Conservation (phyloP, 169 alveolate species). For the Plasmodium vinckei region DNA sequence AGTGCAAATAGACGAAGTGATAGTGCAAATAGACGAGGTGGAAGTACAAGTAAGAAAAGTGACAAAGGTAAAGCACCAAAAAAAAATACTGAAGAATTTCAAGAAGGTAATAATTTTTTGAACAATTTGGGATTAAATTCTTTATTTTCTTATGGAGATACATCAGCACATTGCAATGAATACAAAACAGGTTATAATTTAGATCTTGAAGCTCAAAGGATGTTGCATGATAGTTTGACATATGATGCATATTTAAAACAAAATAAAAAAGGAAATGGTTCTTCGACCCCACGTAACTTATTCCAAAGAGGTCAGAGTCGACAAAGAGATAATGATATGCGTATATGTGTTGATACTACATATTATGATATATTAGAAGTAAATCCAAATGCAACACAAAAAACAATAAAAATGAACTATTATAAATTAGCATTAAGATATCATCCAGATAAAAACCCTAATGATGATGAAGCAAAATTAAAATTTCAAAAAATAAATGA, state of each 20-base stretch:
- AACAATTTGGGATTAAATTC: constrained; percentile 3
- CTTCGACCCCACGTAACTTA: background rate
- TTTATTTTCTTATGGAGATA: constrained; percentile 8
- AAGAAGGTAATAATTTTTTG: constrained; percentile 6
- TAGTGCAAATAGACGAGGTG: background rate
- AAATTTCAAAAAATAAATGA: constrained; percentile 84
- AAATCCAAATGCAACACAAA: constrained; percentile 84
- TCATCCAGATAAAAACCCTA: constrained; percentile 95
- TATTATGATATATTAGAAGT: constrained; percentile 80
- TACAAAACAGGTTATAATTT: constrained; percentile 38
- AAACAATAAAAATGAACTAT: constrained; percentile 92
- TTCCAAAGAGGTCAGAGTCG: background rate
- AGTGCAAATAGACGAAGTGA: background rate
- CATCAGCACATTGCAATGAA: constrained; percentile 5
- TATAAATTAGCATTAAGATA: constrained; percentile 93
- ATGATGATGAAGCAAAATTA: constrained; percentile 80
- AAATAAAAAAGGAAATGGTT: background rate
- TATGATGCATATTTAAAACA: background rate
- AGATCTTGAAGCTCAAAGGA: constrained; percentile 42
- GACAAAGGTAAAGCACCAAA: background rate
- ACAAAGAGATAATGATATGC: background rate
- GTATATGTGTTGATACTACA: constrained; percentile 77
- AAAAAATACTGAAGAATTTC: background rate
- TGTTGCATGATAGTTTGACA: background rate
- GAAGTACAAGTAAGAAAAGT: background rate